Evolutionary conservation across 2,329 filamentous ascomycete genomes (phyloP).

Genomic region (Sarocladiaceae sp.): DNA sequence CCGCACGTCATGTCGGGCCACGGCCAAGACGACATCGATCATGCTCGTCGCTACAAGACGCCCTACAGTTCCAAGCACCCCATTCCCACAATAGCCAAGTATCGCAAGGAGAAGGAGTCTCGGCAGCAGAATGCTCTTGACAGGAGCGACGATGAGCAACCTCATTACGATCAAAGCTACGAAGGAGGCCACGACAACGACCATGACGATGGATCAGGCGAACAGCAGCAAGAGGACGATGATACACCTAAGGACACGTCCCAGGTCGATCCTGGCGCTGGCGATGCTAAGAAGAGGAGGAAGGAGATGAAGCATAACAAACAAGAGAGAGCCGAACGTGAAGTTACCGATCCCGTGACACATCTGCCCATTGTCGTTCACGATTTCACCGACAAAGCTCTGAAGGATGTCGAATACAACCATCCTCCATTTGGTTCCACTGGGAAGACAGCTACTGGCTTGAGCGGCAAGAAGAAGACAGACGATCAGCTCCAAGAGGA

Average conservation of each 20-base stretch:
- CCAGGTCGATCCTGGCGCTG: conserved; percentile 27
- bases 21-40: conserved; percentile 31
- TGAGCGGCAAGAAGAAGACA: conserved; percentile 33
- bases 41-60: conserved; percentile 31
- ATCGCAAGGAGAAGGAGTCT: conserved; percentile 40
- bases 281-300: conserved; percentile 42
- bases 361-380: conserved; percentile 65
- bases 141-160: conserved; percentile 18
- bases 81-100: conserved; percentile 45
- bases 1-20: conserved; percentile 6
- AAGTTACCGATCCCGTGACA: conserved; percentile 70
- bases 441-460: conserved; percentile 32
- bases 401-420: conserved; percentile 33
- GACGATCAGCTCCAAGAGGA: conserved; percentile 33
- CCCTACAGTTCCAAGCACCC: conserved; percentile 39
- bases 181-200: conserved; percentile 12
- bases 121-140: conserved; percentile 35
- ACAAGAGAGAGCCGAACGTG: conserved; percentile 43
- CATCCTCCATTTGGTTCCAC: conserved; percentile 29
- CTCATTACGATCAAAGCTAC: conserved; percentile 13
- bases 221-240: conserved; percentile 13
- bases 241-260: conserved; percentile 28
- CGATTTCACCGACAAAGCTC: conserved; percentile 61
- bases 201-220: background rate
- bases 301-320: conserved; percentile 43